Conservation (phyloP, 768 basidiomycete genomes). For the Mycena venus region DNA sequence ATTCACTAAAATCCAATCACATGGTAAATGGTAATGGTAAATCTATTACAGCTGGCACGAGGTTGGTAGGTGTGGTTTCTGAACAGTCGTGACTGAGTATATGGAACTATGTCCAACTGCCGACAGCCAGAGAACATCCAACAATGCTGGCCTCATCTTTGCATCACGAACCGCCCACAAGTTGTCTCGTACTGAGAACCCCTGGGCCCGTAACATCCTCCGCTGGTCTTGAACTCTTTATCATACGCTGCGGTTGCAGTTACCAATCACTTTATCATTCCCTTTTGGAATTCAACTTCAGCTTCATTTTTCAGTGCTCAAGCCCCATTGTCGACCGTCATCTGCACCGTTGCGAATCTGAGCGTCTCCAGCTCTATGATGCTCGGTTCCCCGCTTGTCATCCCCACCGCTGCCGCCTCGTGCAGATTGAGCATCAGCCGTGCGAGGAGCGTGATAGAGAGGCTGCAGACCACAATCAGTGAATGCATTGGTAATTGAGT, state of each 20-base stretch:
- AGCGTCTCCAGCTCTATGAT: neutral
- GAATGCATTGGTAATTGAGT: neutral
- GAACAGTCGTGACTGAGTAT: too few relatives aligned
- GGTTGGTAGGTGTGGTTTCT: too few relatives aligned
- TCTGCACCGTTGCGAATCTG: conserved; percentile 4
- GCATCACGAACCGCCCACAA: too few relatives aligned
- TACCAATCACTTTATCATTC: neutral
- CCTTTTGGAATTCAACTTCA: conserved; percentile 10
- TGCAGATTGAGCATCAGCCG: conserved; percentile 16
- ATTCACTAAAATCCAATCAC: too few relatives aligned
- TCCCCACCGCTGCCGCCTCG: conserved; percentile 6
- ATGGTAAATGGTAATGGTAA: too few relatives aligned
- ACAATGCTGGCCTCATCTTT: too few relatives aligned
- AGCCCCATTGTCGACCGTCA: conserved; percentile 3
- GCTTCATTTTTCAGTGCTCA: conserved; percentile 10
- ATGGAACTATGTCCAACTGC: too few relatives aligned
- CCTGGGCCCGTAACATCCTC: neutral
- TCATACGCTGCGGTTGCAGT: conserved; percentile 1
- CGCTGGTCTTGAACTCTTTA: neutral
- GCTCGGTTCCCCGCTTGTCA: neutral
- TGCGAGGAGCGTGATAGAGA: neutral
- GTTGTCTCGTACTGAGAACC: too few relatives aligned
- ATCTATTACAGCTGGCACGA: too few relatives aligned
- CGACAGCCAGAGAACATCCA: too few relatives aligned
- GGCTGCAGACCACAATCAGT: conserved; percentile 5